phyloP scores from a whole-genome alignment of 306 rosid species.

The Delonix regia region DNA sequence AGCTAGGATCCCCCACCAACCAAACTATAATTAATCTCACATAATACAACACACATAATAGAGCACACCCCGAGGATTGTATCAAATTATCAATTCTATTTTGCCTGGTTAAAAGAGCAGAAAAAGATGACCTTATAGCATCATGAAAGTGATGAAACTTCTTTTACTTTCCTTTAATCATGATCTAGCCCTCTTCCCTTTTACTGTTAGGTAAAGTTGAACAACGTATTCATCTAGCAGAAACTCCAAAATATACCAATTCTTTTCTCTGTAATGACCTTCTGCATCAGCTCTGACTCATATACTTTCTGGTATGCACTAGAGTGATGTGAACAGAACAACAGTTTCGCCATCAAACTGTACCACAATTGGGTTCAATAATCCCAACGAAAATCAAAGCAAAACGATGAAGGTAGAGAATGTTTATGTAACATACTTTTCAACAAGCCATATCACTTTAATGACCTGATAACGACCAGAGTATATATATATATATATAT shows the following conservation, averaged over 20 bases:
- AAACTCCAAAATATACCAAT: slow-evolving; percentile 20
- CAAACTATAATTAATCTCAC: slow-evolving; percentile 45
- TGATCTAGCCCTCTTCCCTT: slow-evolving; percentile 17
- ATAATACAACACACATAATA: background rate
- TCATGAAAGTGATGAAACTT: background rate
- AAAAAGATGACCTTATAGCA: slow-evolving; percentile 13
- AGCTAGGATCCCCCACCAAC: slow-evolving; percentile 54
- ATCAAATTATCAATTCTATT: slow-evolving; percentile 6
- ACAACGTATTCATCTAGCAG: background rate
- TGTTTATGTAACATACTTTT: slow-evolving; percentile 29
- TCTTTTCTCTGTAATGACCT: background rate
- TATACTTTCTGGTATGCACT: background rate
- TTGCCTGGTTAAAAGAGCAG: slow-evolving; percentile 9
- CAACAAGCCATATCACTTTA: background rate
- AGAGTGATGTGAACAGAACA: slow-evolving; percentile 27
- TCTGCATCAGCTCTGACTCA: slow-evolving; percentile 23
- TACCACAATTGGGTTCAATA: slow-evolving; percentile 1
- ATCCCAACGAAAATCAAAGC: slow-evolving; percentile 11
- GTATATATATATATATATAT: background rate
- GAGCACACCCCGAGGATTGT: background rate
- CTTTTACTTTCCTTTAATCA: slow-evolving; percentile 3
- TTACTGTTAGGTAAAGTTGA: slow-evolving; percentile 10
- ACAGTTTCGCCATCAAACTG: slow-evolving; percentile 15
- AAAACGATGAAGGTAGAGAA: slow-evolving; percentile 31
- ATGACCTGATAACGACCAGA: slow-evolving; percentile 30